Base-by-base conservation (phyloP, 2,329 filamentous ascomycete genomes). In the Cladophialophora immunda region DNA sequence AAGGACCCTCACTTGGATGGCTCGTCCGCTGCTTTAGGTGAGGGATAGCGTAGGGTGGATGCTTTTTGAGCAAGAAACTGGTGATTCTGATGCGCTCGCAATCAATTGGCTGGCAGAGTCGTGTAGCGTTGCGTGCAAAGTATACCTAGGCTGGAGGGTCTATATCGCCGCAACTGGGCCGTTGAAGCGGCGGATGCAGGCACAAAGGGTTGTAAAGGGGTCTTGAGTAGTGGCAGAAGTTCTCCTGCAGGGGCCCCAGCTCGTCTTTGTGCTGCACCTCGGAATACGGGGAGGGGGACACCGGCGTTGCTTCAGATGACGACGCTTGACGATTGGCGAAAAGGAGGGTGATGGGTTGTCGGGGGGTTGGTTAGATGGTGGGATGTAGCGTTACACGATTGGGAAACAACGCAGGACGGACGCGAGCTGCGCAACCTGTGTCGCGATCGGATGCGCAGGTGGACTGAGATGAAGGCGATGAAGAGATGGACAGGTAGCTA, bases 311-410 rank as follows among this genome's bases (percentile, higher is more conserved):
- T 56, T 47, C 54, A 63, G 34, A n/a, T 50, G 57, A 47, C n/a
- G 22, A 59, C 4, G 62, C n/a, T 25, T 32, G 30, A 34, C 32
- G 45, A 45, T 47, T 58, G 50, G 55, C 27, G 36, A 27, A 27
- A 27, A 52, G 7, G 47, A 47, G 34, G 25, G 27, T 13, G 53
- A 34, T 54, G 55, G 55, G 25, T 57, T 55, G 41, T 53, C 50
- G 17, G n/a, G 45, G 57, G 60, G 57, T 58, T 58, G 59, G 36
- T 19, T 32, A 45, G 58, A 47, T 30, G 47, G 58, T 58, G 58
- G 45, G 47, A 27, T 45, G 53, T 41, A 64, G 60, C 38, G 65
- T 67, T 50, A 54, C 56, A 67, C 60, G 50, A 4, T 25, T 45
- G 38, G 52, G 50, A 54, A 41, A 52, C 30, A 52, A 53, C 19